A percentile compares a stretch with the other conserved stretches of the same genome.
Conservation (phyloP, 176 grass and related monocot species). For the Oryza meyeriana region DNA sequence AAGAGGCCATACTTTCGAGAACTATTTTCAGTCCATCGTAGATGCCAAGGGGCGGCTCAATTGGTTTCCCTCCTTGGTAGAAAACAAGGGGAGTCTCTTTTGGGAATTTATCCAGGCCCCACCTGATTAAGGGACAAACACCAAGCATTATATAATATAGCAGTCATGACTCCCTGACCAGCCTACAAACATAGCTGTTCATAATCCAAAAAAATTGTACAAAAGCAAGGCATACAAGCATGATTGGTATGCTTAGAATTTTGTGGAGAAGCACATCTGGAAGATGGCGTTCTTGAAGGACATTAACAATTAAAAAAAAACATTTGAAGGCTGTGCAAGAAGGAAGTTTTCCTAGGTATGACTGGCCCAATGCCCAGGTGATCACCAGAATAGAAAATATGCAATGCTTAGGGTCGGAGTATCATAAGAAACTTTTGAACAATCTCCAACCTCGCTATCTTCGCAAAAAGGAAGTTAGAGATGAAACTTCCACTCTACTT, state of each 20-base stretch:
- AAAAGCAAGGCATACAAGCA: not conserved
- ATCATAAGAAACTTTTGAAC: not conserved
- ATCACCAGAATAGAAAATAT: not conserved
- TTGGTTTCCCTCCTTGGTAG: constrained; percentile 66
- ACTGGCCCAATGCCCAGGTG: not conserved
- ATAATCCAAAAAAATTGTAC: not conserved
- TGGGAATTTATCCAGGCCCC: constrained; percentile 86
- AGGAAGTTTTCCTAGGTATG: not conserved
- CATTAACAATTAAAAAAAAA: no score
- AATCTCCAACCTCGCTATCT: not conserved
- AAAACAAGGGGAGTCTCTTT: constrained; percentile 83
- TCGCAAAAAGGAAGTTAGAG: not conserved
- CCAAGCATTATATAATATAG: not conserved
- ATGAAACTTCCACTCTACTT: not conserved
- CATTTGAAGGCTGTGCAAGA: not conserved
- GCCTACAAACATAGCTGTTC: not conserved
- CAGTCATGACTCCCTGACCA: not conserved
- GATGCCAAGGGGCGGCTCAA: constrained; percentile 70
- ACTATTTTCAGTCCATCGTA: constrained; percentile 63
- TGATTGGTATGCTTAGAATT: not conserved
- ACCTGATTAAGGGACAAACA: constrained; percentile 49
- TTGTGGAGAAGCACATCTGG: not conserved
- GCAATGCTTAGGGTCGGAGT: not conserved
- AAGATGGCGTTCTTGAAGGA: not conserved
- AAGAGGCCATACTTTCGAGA: constrained; percentile 71